A percentile compares a stretch with the other conserved stretches of the same genome.
phyloP scores from a whole-genome alignment of 768 basidiomycete genomes.

The Coprinopsis cinerea region DNA sequence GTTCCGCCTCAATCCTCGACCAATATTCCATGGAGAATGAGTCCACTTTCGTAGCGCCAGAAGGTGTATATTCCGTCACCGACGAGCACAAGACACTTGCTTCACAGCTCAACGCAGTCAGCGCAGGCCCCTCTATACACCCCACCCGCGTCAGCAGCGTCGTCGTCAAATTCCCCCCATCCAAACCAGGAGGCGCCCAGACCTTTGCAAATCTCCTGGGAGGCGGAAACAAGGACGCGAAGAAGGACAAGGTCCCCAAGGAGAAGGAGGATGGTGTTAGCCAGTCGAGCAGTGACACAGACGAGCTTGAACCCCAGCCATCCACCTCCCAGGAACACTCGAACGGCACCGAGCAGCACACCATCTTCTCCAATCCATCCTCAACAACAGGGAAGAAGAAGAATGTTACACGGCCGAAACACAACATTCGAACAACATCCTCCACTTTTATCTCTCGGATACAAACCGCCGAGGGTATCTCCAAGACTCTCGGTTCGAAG shows the following conservation, averaged over 20 bases:
- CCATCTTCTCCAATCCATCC: conserved; percentile 52
- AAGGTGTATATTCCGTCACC: conserved; percentile 84
- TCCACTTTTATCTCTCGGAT: conserved; percentile 90
- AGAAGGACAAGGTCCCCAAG: conserved; percentile 46
- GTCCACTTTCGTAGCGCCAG: conserved; percentile 80
- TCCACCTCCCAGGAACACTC: conserved; percentile 35
- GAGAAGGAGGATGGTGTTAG: conserved; percentile 66
- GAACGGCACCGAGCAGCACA: conserved; percentile 38
- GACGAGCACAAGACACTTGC: conserved; percentile 74
- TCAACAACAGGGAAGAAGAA: conserved; percentile 54
- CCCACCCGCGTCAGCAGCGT: conserved; percentile 62
- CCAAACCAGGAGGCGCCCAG: conserved; percentile 49
- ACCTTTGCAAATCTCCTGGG: conserved; percentile 66
- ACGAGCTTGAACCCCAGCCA: conserved; percentile 29
- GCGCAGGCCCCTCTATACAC: conserved; percentile 33
- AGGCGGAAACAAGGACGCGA: conserved; percentile 59
- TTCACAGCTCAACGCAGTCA: conserved; percentile 34
- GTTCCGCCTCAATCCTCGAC: neutral
- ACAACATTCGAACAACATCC: conserved; percentile 84
- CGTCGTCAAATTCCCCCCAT: conserved; percentile 54
- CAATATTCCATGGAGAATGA: conserved; percentile 64
- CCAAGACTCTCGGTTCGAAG: conserved; percentile 64
- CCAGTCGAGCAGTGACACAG: conserved; percentile 76
- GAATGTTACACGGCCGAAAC: conserved; percentile 66
- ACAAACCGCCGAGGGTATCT: conserved; percentile 74